phyloP scores from a whole-genome alignment of 2,329 filamentous ascomycete genomes.

The Beauveria sp. region DNA sequence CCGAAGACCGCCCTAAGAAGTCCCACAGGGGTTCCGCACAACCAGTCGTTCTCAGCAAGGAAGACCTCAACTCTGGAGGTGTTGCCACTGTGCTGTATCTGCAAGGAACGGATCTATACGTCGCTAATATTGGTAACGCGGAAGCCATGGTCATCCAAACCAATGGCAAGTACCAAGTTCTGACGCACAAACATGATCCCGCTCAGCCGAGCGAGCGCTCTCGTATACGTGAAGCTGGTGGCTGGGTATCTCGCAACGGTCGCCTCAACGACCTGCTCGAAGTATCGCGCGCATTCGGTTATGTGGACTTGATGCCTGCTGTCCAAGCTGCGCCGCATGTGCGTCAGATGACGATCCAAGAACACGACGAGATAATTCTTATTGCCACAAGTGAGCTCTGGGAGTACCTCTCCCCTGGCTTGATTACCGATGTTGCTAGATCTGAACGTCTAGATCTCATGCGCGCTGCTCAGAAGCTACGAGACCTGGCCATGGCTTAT shows the following conservation, averaged over 20 bases:
- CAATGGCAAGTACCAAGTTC: conserved; percentile 71
- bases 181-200: conserved; percentile 90
- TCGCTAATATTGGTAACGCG: conserved; percentile 91
- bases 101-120: conserved; percentile 80
- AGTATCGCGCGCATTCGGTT: conserved; percentile 91
- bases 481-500: conserved; percentile 92
- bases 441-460: conserved; percentile 85
- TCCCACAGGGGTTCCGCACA: conserved; percentile 64
- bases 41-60: conserved; percentile 72
- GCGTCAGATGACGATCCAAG: conserved; percentile 66
- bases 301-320: conserved; percentile 83
- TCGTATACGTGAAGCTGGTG: conserved; percentile 87
- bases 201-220: conserved; percentile 77
- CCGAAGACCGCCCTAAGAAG: conserved; percentile 62
- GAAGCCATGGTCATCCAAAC: conserved; percentile 93
- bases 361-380: conserved; percentile 89
- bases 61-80: conserved; percentile 83
- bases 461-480: conserved; percentile 87
- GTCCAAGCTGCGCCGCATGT: conserved; percentile 88
- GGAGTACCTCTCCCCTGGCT: conserved; percentile 84
- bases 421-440: conserved; percentile 85
- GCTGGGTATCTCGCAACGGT: conserved; percentile 91
- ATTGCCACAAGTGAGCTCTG: conserved; percentile 88
- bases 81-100: conserved; percentile 90
- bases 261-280: conserved; percentile 86